Percentiles rank a stretch among this genome's conserved stretches.
Evolutionary conservation across 345 rosid genomes (phyloP).

Genomic region (Gossypium stocksii): DNA sequence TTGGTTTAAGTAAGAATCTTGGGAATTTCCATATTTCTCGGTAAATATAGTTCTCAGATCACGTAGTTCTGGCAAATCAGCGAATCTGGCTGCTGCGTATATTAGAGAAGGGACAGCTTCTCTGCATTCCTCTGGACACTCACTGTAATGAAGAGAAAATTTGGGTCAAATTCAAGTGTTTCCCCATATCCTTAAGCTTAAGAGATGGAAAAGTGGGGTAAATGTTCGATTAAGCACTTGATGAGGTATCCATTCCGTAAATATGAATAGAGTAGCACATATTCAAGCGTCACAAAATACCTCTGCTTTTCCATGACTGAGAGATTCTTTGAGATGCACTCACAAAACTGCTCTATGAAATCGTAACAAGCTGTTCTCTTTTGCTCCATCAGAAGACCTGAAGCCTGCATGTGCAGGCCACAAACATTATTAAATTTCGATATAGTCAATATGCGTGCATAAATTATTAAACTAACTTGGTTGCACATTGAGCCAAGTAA

Average conservation of each 20-base stretch:
- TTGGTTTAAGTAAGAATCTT: slow-evolving; percentile 42
- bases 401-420: slow-evolving; percentile 43
- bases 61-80: slow-evolving; percentile 77
- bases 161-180: neutral
- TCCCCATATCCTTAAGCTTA: neutral
- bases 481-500: neutral
- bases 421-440: neutral
- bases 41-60: slow-evolving; percentile 54
- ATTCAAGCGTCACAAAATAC: slow-evolving; percentile 28
- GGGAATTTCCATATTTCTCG: slow-evolving; percentile 56
- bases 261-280: neutral
- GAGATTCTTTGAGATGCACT: slow-evolving; percentile 43
- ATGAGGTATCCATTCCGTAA: neutral
- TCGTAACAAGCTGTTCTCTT: slow-evolving; percentile 30
- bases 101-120: slow-evolving; percentile 68
- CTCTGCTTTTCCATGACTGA: slow-evolving; percentile 55
- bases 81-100: slow-evolving; percentile 85
- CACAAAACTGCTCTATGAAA: slow-evolving; percentile 49
- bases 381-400: slow-evolving; percentile 66
- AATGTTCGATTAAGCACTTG: neutral
- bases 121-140: slow-evolving; percentile 78
- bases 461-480: neutral
- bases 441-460: neutral
- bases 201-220: neutral
- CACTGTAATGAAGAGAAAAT: slow-evolving; percentile 35